Evolutionary conservation across 441 rosid species (phyloP).

Genomic region (Adansonia gregorii): DNA sequence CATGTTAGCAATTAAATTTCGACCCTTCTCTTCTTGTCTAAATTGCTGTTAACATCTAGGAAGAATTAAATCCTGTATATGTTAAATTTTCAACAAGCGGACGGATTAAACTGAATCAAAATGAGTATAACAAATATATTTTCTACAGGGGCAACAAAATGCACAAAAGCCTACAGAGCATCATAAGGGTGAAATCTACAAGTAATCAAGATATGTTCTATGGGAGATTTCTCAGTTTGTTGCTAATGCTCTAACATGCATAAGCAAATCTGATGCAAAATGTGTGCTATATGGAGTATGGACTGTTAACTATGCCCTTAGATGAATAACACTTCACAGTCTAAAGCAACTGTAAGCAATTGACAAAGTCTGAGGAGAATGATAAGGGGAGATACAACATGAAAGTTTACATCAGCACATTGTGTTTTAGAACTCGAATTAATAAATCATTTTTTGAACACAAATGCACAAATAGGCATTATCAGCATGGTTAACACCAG

Average conservation of each 20-base stretch:
- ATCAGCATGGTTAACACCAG: background rate
- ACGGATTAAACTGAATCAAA: background rate
- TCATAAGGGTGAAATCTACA: background rate
- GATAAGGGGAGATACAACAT: background rate
- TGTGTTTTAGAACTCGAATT: background rate
- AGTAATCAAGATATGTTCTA: background rate
- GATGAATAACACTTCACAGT: background rate
- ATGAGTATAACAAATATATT: background rate
- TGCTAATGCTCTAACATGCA: background rate
- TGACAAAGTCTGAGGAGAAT: background rate
- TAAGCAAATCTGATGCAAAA: background rate
- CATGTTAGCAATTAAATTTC: conserved; percentile 12
- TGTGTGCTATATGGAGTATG: background rate
- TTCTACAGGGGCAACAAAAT: background rate
- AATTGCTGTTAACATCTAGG: background rate
- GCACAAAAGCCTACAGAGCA: background rate
- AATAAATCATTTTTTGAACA: background rate
- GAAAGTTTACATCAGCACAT: background rate
- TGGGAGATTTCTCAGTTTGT: background rate
- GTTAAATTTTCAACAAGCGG: conserved; percentile 1
- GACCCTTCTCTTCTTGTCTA: background rate
- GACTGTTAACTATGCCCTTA: background rate
- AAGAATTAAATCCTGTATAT: background rate
- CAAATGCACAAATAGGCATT: background rate
- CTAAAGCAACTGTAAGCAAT: background rate